phyloP scores from a whole-genome alignment of 2,329 filamentous ascomycete genomes.

The Grosmannia huntii region DNA sequence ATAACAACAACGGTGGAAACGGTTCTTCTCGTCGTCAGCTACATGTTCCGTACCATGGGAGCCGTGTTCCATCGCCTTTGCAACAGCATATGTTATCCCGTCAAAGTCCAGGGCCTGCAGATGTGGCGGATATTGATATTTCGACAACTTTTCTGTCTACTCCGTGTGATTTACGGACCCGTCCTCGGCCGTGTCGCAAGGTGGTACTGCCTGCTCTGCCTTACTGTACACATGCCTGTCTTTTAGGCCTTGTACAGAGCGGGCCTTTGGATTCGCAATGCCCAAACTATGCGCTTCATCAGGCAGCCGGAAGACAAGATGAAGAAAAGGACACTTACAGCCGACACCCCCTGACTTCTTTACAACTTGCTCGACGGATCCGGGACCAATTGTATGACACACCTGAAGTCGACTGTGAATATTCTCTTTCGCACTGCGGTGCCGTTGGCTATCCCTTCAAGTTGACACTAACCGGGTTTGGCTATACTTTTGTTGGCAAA shows the following conservation, averaged over 20 bases:
- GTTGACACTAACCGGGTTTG: slow-evolving; percentile 7
- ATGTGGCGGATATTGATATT: slow-evolving; percentile 1
- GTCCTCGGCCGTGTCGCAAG: slow-evolving; percentile 4
- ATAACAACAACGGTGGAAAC: neutral
- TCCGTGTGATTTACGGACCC: slow-evolving; percentile 3
- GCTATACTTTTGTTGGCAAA: too few species aligned
- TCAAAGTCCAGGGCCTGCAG: neutral
- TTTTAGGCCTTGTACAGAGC: slow-evolving; percentile 3
- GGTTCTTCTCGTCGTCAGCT: neutral
- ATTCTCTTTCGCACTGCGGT: slow-evolving; percentile 1
- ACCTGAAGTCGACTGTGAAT: slow-evolving; percentile 5
- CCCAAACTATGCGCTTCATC: slow-evolving; percentile 6
- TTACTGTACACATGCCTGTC: slow-evolving; percentile 10
- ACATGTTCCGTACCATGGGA: neutral
- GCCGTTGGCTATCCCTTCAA: slow-evolving; percentile 9
- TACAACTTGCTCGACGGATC: slow-evolving; percentile 2
- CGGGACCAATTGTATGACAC: slow-evolving; percentile 5
- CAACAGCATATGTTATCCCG: slow-evolving; percentile 3
- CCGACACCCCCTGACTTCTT: slow-evolving; percentile 3
- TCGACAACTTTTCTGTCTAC: slow-evolving; percentile 5
- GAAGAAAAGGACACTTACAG: neutral
- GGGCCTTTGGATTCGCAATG: slow-evolving; percentile 2
- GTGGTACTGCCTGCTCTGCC: slow-evolving; percentile 1
- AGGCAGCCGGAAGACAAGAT: neutral
- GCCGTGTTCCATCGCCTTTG: slow-evolving; percentile 1